A percentile compares a stretch with the other conserved stretches of the same genome.
phyloP scores from a whole-genome alignment of 1,139 yeast species.

The Insectozyma bohioensis region DNA sequence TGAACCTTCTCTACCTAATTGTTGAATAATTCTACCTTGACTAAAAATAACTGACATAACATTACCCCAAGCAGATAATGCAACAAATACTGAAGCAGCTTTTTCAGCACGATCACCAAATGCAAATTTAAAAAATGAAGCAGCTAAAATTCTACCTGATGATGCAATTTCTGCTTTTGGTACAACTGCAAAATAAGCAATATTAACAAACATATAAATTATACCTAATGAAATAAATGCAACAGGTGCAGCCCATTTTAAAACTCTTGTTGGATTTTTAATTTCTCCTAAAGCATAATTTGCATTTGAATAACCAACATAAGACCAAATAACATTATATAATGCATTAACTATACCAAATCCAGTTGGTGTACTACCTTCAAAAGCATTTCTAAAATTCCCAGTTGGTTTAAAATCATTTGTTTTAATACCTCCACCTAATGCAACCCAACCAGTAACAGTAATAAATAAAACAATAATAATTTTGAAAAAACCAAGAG shows the following conservation, averaged over 20 bases:
- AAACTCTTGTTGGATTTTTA: slow-evolving; percentile 48
- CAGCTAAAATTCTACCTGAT: slow-evolving; percentile 49
- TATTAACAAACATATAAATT: slow-evolving; percentile 63
- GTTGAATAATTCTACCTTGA: slow-evolving; percentile 51
- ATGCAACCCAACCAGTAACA: slow-evolving; percentile 79
- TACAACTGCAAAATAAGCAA: slow-evolving; percentile 58
- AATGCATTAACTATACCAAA: slow-evolving; percentile 77
- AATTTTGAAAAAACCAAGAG: slow-evolving; percentile 70
- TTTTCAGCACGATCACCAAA: slow-evolving; percentile 46
- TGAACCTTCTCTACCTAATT: slow-evolving; percentile 49
- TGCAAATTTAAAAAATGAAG: slow-evolving; percentile 45
- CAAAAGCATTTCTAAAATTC: slow-evolving; percentile 62
- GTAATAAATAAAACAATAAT: slow-evolving; percentile 66
- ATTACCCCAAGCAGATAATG: slow-evolving; percentile 50
- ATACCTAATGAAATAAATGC: slow-evolving; percentile 63
- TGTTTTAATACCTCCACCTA: slow-evolving; percentile 64
- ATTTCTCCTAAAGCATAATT: slow-evolving; percentile 83
- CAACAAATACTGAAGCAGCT: slow-evolving; percentile 51
- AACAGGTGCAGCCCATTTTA: slow-evolving; percentile 45
- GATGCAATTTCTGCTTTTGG: slow-evolving; percentile 44
- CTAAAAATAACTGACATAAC: slow-evolving; percentile 49
- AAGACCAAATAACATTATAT: slow-evolving; percentile 81
- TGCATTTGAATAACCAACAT: slow-evolving; percentile 72
- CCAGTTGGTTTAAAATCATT: slow-evolving; percentile 51
- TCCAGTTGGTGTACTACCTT: slow-evolving; percentile 61